Conservation (phyloP, 495 filamentous ascomycete species). For the Lophiostoma macrostomum region DNA sequence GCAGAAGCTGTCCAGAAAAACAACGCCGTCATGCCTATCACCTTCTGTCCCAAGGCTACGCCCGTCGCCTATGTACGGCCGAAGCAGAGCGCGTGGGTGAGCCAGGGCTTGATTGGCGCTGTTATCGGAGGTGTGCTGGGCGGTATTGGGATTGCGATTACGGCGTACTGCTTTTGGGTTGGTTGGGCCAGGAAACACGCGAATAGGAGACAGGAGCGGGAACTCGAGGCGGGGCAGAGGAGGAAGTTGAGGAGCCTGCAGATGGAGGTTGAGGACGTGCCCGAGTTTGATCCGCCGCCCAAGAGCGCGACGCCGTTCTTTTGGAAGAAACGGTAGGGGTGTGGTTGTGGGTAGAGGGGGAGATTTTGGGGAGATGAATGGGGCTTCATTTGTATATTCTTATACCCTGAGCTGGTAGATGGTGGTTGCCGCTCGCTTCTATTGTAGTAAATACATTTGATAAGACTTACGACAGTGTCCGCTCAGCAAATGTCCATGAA, state of each 20-base stretch:
- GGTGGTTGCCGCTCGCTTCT: slow-evolving; percentile 5
- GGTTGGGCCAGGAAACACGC: slow-evolving; percentile 5
- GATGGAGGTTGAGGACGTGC: slow-evolving; percentile 29
- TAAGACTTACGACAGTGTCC: too few species aligned
- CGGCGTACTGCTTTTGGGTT: slow-evolving; percentile 12
- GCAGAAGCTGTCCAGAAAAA: slow-evolving; percentile 33
- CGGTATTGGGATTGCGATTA: slow-evolving; percentile 24
- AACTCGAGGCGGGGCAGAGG: slow-evolving; percentile 17
- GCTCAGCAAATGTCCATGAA: too few species aligned
- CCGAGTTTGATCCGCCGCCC: slow-evolving; percentile 21
- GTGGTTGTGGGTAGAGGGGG: neutral
- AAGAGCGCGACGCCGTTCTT: slow-evolving; percentile 20
- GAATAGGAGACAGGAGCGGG: slow-evolving; percentile 13
- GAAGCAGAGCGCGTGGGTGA: slow-evolving; percentile 11
- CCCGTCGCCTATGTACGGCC: slow-evolving; percentile 28
- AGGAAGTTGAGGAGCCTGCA: slow-evolving; percentile 26
- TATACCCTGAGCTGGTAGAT: slow-evolving; percentile 23
- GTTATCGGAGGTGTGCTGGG: slow-evolving; percentile 38
- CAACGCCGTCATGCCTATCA: slow-evolving; percentile 33
- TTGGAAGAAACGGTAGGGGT: slow-evolving; percentile 26
- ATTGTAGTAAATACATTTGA: too few species aligned
- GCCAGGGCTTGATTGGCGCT: slow-evolving; percentile 35
- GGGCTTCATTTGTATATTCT: slow-evolving; percentile 4
- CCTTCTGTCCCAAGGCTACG: slow-evolving; percentile 34
- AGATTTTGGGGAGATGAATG: neutral